Evolutionary conservation across 768 basidiomycete genomes (phyloP).

Genomic region (Clavaria fumosa): DNA sequence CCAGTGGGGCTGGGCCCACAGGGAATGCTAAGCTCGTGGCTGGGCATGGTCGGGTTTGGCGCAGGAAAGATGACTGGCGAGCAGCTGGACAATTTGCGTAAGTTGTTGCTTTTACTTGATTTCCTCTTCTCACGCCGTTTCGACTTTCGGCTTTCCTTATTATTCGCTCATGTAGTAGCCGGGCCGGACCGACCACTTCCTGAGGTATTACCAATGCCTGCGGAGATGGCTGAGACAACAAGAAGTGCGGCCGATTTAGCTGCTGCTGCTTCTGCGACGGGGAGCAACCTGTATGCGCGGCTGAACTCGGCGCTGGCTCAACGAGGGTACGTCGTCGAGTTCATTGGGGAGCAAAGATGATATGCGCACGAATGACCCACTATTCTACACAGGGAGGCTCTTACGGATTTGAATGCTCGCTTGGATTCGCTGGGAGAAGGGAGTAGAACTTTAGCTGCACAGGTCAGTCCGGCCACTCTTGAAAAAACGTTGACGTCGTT

Average conservation of each 20-base stretch:
- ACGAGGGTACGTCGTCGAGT: slow-evolving; percentile 35
- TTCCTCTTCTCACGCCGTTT: neutral
- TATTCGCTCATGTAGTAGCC: slow-evolving; percentile 31
- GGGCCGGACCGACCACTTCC: slow-evolving; percentile 48
- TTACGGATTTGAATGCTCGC: slow-evolving; percentile 44
- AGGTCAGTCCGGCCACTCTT: slow-evolving; percentile 25
- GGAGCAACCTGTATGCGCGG: slow-evolving; percentile 28
- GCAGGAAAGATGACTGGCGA: slow-evolving; percentile 39
- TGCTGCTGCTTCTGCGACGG: slow-evolving; percentile 21
- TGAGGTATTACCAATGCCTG: slow-evolving; percentile 5
- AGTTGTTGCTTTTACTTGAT: slow-evolving; percentile 12
- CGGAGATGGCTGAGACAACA: neutral
- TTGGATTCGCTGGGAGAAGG: slow-evolving; percentile 52
- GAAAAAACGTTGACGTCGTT: neutral
- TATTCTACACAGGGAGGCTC: no score
- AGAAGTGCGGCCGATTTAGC: slow-evolving; percentile 10
- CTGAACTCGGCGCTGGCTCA: slow-evolving; percentile 42
- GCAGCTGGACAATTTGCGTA: slow-evolving; percentile 45
- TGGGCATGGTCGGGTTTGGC: slow-evolving; percentile 34
- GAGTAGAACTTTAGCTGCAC: slow-evolving; percentile 47
- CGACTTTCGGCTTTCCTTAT: neutral
- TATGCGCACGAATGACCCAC: no score
- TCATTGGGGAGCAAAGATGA: no score
- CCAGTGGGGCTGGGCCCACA: slow-evolving; percentile 44
- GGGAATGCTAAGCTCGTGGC: slow-evolving; percentile 40